Conservation (phyloP, 352 stramenopile species). For the Phytophthora crassamura region DNA sequence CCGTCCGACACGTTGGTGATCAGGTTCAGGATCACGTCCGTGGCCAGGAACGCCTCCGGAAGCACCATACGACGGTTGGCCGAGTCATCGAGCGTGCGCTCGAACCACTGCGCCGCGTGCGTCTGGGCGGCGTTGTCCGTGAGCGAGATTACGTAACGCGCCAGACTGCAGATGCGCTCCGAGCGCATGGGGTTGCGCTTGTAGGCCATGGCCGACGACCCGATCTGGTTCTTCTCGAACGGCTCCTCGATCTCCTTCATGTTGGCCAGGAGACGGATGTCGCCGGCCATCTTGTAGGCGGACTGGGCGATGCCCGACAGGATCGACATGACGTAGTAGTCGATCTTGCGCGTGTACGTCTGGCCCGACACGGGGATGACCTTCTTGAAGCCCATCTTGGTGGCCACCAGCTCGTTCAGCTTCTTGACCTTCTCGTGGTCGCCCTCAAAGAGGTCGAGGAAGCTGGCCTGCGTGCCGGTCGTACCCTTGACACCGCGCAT, state of each 20-base stretch:
- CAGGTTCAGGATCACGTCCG: constrained; percentile 98
- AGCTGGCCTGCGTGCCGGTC: constrained; percentile 98
- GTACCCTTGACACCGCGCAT: constrained; percentile 99
- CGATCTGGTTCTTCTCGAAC: constrained; percentile 96
- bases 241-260: constrained; percentile 99
- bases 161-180: constrained; percentile 97
- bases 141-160: constrained; percentile 98
- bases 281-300: constrained; percentile 99
- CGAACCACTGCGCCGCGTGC: constrained; percentile 98
- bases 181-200: constrained; percentile 99
- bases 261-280: constrained; percentile 99
- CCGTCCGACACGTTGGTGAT: constrained; percentile 98
- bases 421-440: constrained; percentile 99
- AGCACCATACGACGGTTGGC: constrained; percentile 98
- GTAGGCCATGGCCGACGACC: constrained; percentile 99
- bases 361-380: constrained; percentile 97
- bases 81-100: constrained; percentile 99
- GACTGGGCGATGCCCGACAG: constrained; percentile 97
- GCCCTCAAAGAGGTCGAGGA: constrained; percentile 98
- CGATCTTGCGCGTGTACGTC: constrained; percentile 99
- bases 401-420: constrained; percentile 96
- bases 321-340: constrained; percentile 96
- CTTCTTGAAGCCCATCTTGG: constrained; percentile 98
- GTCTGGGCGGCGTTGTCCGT: constrained; percentile 97
- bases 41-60: constrained; percentile 97